phyloP scores from a whole-genome alignment of 805 yeast species.

The Hermanozyma aechmeae region DNA sequence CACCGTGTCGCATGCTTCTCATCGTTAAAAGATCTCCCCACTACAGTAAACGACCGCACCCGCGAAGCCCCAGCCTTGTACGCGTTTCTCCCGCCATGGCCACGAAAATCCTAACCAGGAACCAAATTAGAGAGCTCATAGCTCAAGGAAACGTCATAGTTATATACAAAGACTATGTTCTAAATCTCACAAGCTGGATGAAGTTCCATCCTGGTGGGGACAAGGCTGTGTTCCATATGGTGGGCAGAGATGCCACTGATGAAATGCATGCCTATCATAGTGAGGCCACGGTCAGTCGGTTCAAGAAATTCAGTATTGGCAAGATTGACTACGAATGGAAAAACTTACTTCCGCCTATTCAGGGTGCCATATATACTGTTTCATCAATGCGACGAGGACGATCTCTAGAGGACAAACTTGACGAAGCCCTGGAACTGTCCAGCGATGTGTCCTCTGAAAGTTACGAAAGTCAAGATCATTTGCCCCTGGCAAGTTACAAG shows the following conservation, averaged over 20 bases:
- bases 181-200: constrained; percentile 65
- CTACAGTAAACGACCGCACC: no score
- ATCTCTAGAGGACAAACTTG: constrained; percentile 1
- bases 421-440: constrained; percentile 4
- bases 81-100: no score
- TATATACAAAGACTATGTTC: constrained; percentile 50
- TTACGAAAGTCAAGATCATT: no score
- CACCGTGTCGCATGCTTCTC: no score
- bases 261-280: constrained; percentile 82
- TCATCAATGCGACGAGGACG: no score
- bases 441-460: no score
- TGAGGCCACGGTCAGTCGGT: constrained; percentile 42
- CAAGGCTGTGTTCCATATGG: constrained; percentile 72
- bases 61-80: no score
- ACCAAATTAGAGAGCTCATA: constrained; percentile 47
- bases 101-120: constrained; percentile 11
- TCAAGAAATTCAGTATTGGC: constrained; percentile 59
- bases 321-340: constrained; percentile 55
- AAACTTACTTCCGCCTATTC: constrained; percentile 79
- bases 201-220: constrained; percentile 83
- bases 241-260: constrained; percentile 86
- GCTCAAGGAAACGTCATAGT: constrained; percentile 63
- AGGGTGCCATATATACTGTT: constrained; percentile 52
- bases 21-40: no score
- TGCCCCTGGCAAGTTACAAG: no score